Base-by-base conservation (phyloP, 2,329 filamentous ascomycete genomes). In the Penicillium sp. region DNA sequence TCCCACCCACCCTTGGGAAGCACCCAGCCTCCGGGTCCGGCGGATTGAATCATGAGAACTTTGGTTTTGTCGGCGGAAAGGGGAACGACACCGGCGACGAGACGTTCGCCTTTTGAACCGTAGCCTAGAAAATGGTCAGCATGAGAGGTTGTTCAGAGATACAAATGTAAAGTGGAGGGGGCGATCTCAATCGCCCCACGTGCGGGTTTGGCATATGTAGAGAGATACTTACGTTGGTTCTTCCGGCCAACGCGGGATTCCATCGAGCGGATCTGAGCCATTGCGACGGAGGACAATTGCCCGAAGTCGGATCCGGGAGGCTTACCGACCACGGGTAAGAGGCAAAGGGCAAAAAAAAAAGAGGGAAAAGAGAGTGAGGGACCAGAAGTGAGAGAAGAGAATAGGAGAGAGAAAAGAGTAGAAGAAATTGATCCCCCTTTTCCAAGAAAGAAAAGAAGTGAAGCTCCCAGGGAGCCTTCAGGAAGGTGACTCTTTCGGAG, bases 1-100 rank as follows among this genome's bases (percentile, higher is more conserved):
- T 99, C 94, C 92, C 94, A 99, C 56, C 94, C 94, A 70, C 94
- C 94, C 75, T 99, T 99, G 56, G 94, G 94, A 55, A 99, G 82
- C 39, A 99, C 94, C 94, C 94, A 99, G 67, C 90, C 91, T 73
- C 91, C 91, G 67, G 92, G 88, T 61, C 91, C 86, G 48, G 90
- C 93, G 51, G 92, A 96, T 79, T 97, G 92, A 67, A 97, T 96
- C 65, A 99, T 82, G 65, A 99, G 83, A 58, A 99, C 93, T 74
- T 90, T 88, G 67, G 87, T 87, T 74, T 91, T 93, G 78, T 96
- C 92, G 67, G 83, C 76, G 51, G 91, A 94, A 62, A 97, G 81
- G 61, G 94, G 91, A 44, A 99, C 94, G 54, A 97, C 87, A 65
- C 94, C 94, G 57, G 94, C 93, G 66, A 99, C 94, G 58, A 97